A percentile compares a stretch with the other conserved stretches of the same genome.
Evolutionary conservation across 2,329 filamentous ascomycete genomes (phyloP).

Genomic region (Arthroderma sp.): DNA sequence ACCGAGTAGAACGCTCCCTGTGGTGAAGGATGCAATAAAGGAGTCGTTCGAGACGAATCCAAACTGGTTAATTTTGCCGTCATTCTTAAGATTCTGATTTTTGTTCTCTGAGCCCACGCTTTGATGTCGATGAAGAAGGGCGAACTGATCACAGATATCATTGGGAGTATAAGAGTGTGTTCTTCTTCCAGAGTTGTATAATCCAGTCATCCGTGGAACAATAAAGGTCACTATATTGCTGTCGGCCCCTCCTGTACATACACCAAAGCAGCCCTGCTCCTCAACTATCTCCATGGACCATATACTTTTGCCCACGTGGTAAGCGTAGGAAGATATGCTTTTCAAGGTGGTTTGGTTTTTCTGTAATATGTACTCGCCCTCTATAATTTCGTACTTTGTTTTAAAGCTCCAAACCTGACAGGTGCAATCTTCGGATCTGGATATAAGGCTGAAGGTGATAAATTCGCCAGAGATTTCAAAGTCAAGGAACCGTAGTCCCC

Average conservation of each 20-base stretch:
- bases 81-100: conserved; percentile 8
- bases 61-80: conserved; percentile 21
- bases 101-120: not conserved
- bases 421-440: conserved; percentile 76
- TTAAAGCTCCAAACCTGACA: conserved; percentile 57
- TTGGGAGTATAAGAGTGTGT: conserved; percentile 6
- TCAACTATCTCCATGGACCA: conserved; percentile 54
- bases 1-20: conserved; percentile 26
- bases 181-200: not conserved
- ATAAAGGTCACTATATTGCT: conserved; percentile 42
- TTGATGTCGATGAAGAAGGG: not conserved
- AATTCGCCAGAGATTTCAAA: conserved; percentile 16
- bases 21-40: conserved; percentile 23
- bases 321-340: conserved; percentile 46
- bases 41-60: conserved; percentile 25
- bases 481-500: conserved; percentile 61
- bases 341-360: conserved; percentile 28
- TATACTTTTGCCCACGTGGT: conserved; percentile 79
- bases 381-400: conserved; percentile 21
- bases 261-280: conserved; percentile 12
- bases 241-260: conserved; percentile 77
- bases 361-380: conserved; percentile 18
- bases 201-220: conserved; percentile 12
- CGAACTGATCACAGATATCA: conserved; percentile 1
- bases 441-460: conserved; percentile 46